These are phyloP conservation scores for Spergularia azorica DNA, from an alignment of 179 eudicot genomes.

Conservation along the genomic window DNA sequence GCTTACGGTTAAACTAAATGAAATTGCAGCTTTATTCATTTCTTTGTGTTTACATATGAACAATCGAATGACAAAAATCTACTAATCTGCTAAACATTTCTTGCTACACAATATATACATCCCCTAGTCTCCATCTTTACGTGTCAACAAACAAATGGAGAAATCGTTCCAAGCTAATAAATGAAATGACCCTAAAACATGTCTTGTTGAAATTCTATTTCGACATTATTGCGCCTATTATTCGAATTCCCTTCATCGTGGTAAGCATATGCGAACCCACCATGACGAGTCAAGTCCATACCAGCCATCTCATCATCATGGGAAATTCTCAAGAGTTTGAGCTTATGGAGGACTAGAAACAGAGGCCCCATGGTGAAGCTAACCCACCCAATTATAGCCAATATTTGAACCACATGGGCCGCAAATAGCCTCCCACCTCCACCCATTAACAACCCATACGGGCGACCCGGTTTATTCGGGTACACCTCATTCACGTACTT, in stretches of 20 bases:
- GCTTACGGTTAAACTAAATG: too few species aligned
- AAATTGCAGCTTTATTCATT: too few species aligned
- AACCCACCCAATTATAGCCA: conserved; percentile 49
- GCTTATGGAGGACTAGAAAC: conserved; percentile 35
- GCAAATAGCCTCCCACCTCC: conserved; percentile 46
- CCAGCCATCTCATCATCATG: conserved; percentile 51
- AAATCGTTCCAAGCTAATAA: too few species aligned
- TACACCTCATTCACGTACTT: conserved; percentile 39
- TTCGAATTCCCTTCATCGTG: conserved; percentile 40
- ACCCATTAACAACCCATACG: conserved; percentile 48
- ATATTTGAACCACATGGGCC: conserved; percentile 44
- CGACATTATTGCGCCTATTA: neutral
- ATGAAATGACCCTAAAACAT: too few species aligned
- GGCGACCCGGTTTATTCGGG: conserved; percentile 27
- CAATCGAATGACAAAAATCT: too few species aligned
- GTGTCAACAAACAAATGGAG: too few species aligned
- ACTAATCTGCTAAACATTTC: too few species aligned
- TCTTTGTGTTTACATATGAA: too few species aligned
- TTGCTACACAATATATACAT: too few species aligned
- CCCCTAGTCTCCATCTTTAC: too few species aligned
- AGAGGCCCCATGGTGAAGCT: conserved; percentile 50
- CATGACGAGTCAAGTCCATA: conserved; percentile 52
- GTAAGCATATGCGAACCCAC: conserved; percentile 53
- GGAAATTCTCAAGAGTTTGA: conserved; percentile 38
- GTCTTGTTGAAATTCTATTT: too few species aligned